Conservation (phyloP, 179 eudicot species). For the Corrigiola litoralis region DNA sequence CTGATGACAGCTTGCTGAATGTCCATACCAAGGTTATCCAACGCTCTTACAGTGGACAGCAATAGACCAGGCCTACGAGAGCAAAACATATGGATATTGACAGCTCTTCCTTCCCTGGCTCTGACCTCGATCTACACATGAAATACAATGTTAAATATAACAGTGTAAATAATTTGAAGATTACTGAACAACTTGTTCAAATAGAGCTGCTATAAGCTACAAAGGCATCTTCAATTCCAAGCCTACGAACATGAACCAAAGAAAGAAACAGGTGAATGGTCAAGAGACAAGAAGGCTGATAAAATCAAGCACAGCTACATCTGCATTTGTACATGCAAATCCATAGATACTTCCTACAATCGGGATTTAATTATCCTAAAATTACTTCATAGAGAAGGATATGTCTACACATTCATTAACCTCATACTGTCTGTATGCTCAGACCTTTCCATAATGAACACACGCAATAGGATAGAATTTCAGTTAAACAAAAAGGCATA, state of each 20-base stretch:
- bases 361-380: too few relatives aligned
- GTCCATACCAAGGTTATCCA: constrained; percentile 72
- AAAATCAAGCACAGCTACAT: too few relatives aligned
- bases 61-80: constrained; percentile 73
- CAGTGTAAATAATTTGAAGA: not conserved
- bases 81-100: constrained; percentile 80
- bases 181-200: not conserved
- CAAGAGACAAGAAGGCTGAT: too few relatives aligned
- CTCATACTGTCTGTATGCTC: too few relatives aligned
- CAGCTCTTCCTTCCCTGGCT: constrained; percentile 63
- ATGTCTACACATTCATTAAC: too few relatives aligned
- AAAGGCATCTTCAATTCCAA: too few relatives aligned
- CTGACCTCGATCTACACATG: constrained; percentile 57
- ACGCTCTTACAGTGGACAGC: constrained; percentile 66
- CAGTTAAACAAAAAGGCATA: not conserved
- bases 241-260: too few relatives aligned
- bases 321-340: too few relatives aligned
- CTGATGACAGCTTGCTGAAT: constrained; percentile 83
- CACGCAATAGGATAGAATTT: not conserved
- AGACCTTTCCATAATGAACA: too few relatives aligned
- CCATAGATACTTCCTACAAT: too few relatives aligned
- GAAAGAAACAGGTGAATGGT: too few relatives aligned
- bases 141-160: not conserved
- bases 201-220: not conserved
- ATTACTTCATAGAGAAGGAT: too few relatives aligned